phyloP scores from a whole-genome alignment of 805 yeast species.

The Debaryomyces prosopidis region DNA sequence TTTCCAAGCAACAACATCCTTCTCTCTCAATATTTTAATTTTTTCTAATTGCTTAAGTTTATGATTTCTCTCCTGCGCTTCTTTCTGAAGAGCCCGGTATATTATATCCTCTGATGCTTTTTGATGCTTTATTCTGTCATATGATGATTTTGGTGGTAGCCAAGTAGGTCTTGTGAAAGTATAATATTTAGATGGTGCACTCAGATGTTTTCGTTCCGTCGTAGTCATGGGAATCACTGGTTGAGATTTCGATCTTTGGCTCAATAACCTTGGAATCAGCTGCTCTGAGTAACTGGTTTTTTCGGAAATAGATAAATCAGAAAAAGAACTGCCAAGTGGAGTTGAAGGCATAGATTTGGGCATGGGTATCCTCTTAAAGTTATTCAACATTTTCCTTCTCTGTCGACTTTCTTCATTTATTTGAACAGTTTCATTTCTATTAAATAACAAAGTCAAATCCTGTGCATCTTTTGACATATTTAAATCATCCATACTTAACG shows the following conservation, averaged over 20 bases:
- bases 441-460: constrained; percentile 27
- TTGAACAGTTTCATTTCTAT: constrained; percentile 24
- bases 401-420: constrained; percentile 26
- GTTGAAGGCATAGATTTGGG: constrained; percentile 5
- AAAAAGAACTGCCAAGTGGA: not conserved
- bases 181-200: not conserved
- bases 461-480: constrained; percentile 34
- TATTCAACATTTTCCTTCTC: constrained; percentile 17
- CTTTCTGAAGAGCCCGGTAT: constrained; percentile 40
- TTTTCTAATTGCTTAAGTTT: constrained; percentile 31
- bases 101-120: constrained; percentile 50
- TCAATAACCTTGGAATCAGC: not conserved
- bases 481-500: constrained; percentile 9
- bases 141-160: constrained; percentile 62
- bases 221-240: not conserved
- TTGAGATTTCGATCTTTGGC: not conserved
- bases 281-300: not conserved
- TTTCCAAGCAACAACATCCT: constrained; percentile 31
- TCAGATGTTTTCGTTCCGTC: not conserved
- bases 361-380: constrained; percentile 16
- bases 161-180: constrained; percentile 61
- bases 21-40: constrained; percentile 31
- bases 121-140: constrained; percentile 56
- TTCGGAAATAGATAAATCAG: not conserved
- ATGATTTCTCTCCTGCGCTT: constrained; percentile 29